These are phyloP conservation scores for Dactylonectria estremocensis DNA, from an alignment of 2,329 filamentous ascomycete species.

Conservation along the genomic window DNA sequence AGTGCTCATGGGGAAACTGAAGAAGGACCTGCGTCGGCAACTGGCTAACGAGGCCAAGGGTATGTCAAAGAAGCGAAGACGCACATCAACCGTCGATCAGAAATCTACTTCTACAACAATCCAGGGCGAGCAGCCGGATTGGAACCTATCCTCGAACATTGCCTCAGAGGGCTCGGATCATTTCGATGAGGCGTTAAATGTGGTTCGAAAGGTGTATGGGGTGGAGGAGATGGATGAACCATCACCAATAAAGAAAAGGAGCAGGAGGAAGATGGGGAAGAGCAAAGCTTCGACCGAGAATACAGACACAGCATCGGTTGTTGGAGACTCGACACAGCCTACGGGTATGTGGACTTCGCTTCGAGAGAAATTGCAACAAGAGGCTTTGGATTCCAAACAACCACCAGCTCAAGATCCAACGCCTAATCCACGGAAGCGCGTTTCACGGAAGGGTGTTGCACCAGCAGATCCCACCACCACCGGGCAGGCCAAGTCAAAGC, in stretches of 20 bases:
- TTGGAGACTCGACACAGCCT: conserved; percentile 1
- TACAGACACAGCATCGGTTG: not conserved
- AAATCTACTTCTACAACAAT: not conserved
- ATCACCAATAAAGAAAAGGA: conserved; percentile 14
- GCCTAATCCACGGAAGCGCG: not conserved
- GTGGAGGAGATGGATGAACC: conserved; percentile 26
- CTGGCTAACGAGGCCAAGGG: not conserved
- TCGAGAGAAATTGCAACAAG: conserved; percentile 45
- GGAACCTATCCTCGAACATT: not conserved
- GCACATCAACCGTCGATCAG: not conserved
- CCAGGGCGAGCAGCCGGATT: not conserved
- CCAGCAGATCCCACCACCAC: not conserved
- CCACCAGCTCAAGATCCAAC: not conserved
- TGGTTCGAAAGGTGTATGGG: conserved; percentile 46
- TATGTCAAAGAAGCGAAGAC: not conserved
- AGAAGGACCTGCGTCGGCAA: not conserved
- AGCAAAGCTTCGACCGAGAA: not conserved
- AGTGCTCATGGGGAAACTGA: not conserved
- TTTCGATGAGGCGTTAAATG: conserved; percentile 42
- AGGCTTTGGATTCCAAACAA: not conserved
- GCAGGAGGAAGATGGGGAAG: conserved; percentile 22
- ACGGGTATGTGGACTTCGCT: conserved; percentile 50
- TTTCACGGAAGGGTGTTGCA: too few species aligned
- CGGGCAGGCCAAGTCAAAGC: conserved; percentile 14
- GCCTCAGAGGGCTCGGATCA: conserved; percentile 20